A percentile compares a stretch with the other conserved stretches of the same genome.
These are phyloP conservation scores for Nidula microcarpa DNA, from an alignment of 768 basidiomycete species.

Conservation along the genomic window DNA sequence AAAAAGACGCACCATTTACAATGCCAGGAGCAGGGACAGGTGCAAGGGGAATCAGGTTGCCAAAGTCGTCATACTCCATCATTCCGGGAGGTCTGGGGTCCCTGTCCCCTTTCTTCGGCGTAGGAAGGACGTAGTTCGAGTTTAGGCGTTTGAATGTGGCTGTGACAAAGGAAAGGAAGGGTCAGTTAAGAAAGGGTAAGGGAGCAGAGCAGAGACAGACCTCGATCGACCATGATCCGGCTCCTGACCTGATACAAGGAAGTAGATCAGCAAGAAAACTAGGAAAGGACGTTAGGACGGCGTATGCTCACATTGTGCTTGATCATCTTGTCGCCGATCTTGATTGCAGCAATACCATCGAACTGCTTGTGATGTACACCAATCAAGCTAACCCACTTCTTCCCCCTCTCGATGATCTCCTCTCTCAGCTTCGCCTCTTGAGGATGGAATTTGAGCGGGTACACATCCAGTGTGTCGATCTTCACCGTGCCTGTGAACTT, in stretches of 20 bases:
- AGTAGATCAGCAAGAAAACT: background rate
- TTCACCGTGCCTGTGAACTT: constrained; percentile 46
- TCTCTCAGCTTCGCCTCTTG: constrained; percentile 38
- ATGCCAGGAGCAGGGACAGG: background rate
- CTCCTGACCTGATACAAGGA: constrained; percentile 38
- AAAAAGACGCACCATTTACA: background rate
- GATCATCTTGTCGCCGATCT: constrained; percentile 26
- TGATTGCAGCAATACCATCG: constrained; percentile 46
- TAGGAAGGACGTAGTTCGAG: constrained; percentile 44
- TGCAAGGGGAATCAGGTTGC: background rate
- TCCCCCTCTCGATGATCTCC: constrained; percentile 42
- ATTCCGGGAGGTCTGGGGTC: background rate
- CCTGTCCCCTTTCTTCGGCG: constrained; percentile 9
- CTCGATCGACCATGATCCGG: constrained; percentile 60
- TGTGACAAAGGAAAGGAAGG: constrained; percentile 6
- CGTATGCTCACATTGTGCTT: constrained; percentile 44
- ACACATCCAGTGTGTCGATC: constrained; percentile 47
- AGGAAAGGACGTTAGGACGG: background rate
- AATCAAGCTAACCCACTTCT: constrained; percentile 51
- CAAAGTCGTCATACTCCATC: no score
- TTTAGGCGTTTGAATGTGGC: constrained; percentile 52
- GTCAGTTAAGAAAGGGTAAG: background rate
- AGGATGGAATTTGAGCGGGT: constrained; percentile 50
- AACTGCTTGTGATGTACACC: constrained; percentile 58
- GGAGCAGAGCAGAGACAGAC: constrained; percentile 17